Conservation (phyloP, 805 yeast genomes). For the Barnettozyma sucrosica region DNA sequence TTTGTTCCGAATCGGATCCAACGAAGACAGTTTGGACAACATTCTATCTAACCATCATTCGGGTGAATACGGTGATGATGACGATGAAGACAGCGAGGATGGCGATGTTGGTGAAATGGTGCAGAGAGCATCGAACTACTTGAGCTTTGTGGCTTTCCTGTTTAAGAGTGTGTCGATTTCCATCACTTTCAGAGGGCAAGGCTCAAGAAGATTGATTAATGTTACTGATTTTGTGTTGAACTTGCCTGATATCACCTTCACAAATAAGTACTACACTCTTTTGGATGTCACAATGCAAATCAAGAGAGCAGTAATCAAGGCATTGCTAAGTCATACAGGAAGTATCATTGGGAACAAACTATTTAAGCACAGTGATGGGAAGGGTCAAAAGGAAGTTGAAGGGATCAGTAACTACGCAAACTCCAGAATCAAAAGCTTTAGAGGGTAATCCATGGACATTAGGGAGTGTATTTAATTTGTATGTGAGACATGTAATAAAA, state of each 20-base stretch:
- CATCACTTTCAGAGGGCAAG: constrained; percentile 74
- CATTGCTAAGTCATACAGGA: constrained; percentile 63
- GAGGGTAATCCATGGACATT: constrained; percentile 3
- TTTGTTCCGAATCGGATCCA: constrained; percentile 9
- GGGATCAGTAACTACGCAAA: constrained; percentile 22
- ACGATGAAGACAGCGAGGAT: constrained; percentile 9
- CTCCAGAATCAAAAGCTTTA: constrained; percentile 20
- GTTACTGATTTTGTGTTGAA: constrained; percentile 66
- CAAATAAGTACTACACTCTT: constrained; percentile 64
- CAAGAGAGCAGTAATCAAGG: constrained; percentile 55
- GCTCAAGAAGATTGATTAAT: constrained; percentile 62
- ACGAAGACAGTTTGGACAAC: constrained; percentile 12
- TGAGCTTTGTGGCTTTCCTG: constrained; percentile 57
- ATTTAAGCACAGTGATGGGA: constrained; percentile 29
- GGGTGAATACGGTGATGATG: background rate
- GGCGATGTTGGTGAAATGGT: constrained; percentile 60
- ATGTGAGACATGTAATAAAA: background rate
- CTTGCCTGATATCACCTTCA: constrained; percentile 55
- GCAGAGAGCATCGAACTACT: constrained; percentile 62
- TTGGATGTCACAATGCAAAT: constrained; percentile 59
- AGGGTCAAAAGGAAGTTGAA: constrained; percentile 11
- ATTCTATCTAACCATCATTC: background rate
- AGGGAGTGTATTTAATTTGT: background rate
- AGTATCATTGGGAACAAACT: constrained; percentile 75
- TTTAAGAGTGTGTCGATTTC: constrained; percentile 48